Evolutionary conservation across 257 asterid genomes (phyloP).

Genomic region (Craterostigma plantagineum): DNA sequence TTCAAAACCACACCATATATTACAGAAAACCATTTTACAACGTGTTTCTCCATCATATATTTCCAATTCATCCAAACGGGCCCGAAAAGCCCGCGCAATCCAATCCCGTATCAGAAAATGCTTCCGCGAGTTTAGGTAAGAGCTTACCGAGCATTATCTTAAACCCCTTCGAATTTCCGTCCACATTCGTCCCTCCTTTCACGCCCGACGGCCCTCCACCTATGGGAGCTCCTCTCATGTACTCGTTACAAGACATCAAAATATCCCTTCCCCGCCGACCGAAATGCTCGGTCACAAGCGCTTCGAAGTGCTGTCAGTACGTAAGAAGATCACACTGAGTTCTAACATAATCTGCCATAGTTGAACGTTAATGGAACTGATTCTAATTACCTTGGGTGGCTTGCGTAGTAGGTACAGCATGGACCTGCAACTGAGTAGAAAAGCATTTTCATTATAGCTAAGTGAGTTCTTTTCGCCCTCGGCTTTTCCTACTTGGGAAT

Average conservation of each 20-base stretch:
- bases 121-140: constrained; percentile 57
- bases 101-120: constrained; percentile 46
- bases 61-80: constrained; percentile 11
- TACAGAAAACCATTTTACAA: no score
- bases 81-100: constrained; percentile 23
- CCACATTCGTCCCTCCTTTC: constrained; percentile 17
- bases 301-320: constrained; percentile 81
- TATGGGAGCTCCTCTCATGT: constrained; percentile 64
- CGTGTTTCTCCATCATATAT: not conserved
- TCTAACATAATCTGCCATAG: not conserved
- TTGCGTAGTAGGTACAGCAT: constrained; percentile 64
- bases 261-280: constrained; percentile 28
- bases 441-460: constrained; percentile 79
- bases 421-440: constrained; percentile 76
- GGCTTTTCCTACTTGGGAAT: no score
- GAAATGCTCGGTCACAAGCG: constrained; percentile 66
- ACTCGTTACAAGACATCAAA: constrained; percentile 51
- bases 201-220: constrained; percentile 24
- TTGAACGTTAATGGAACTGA: no score
- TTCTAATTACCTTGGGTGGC: constrained; percentile 65
- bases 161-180: constrained; percentile 74
- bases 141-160: constrained; percentile 76
- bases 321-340: constrained; percentile 3
- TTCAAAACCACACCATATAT: no score
- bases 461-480: constrained; percentile 30